Evolutionary conservation across 768 basidiomycete species (phyloP), one percentile per base, ranked within the genome.

Genomic region (Mycena capillaripes): DNA sequence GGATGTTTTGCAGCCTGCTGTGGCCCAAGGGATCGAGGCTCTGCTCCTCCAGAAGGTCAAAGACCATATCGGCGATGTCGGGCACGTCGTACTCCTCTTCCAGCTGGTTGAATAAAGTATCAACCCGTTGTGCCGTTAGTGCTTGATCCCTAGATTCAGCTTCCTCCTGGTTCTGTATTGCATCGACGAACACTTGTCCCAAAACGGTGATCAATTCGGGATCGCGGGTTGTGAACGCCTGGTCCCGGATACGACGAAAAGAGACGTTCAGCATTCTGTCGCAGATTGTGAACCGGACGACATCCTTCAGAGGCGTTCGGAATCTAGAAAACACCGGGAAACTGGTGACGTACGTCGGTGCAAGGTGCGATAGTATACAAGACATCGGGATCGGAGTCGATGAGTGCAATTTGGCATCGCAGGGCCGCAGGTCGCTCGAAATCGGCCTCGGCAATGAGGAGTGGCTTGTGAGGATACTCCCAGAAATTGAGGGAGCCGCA

Each of bases 401-500:
- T 59, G 36, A 70, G 63, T 23, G 62, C 46, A 6, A 70, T 36
- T 29, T 70, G 69, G 17, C 69, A 59, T 19, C 62, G 62, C 25
- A 70, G 63, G 6, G 69, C 62, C 10, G 57, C 52, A 23, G 69
- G 63, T 32, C 57, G 69, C 29, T 50, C 69, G 25, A 70, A 70
- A 8, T 59, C 23, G 34, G 69, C 63, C 1, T 42, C 48, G 21
- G 46, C 19, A 8, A 17, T 29, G 25, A 70, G 69, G 32, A 70
- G 69, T n/a, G 69, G 56, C 30, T 30, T 58, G 69, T 65, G 57
- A 11, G 69, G 62, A 53, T 70, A 70, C 12, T 70, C 69, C 69
- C 63, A 70, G 19, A 70, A 70, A 19, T 70, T 63, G n/a, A 59
- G 55, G 11, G 69, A 70, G 14, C 69, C 69, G 46, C 69, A 70